Evolutionary conservation across 345 rosid species (phyloP), one percentile per base, ranked within the genome.

Genomic region (Passiflora organensis): DNA sequence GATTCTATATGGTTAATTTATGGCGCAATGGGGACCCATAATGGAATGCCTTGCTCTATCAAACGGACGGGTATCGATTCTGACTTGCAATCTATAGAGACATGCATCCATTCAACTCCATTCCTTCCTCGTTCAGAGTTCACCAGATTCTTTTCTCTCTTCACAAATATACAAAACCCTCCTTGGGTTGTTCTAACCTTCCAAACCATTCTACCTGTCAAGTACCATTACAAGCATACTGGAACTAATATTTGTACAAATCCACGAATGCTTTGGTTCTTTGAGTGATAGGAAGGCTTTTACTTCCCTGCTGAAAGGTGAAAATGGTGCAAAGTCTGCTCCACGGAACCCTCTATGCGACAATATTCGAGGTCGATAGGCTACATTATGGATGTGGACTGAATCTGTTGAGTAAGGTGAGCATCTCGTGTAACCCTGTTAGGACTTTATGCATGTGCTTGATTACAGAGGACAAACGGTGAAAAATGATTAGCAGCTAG

Each of bases 261-360:
- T n/a, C n/a, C n/a, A n/a, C n/a, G n/a, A n/a, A n/a, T n/a, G n/a
- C n/a, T n/a, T n/a, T n/a, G n/a, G n/a, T n/a, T n/a, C n/a, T n/a
- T n/a, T n/a, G n/a, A n/a, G n/a, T n/a, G n/a, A n/a, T n/a, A n/a
- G n/a, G n/a, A n/a, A n/a, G n/a, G n/a, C n/a, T n/a, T n/a, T n/a
- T n/a, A n/a, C n/a, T n/a, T n/a, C n/a, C n/a, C n/a, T n/a, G n/a
- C n/a, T n/a, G n/a, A n/a, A n/a, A n/a, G 50, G 49, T 39, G 51
- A 32, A 43, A n/a, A 66, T 64, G n/a, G n/a, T n/a, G 70, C 43
- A 48, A 22, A 59, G 38, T 44, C 56, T 80, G 63, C 84, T 86
- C 13, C 96, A 89, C 39, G 95, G 96, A 12, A 78, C 69, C 16
- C 87, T 89, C 63, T 21, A 22, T 18, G 95, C 69, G 12, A 72